phyloP scores from a whole-genome alignment of 1,284 basidiomycete species.

The Ganoderma lucidum region DNA sequence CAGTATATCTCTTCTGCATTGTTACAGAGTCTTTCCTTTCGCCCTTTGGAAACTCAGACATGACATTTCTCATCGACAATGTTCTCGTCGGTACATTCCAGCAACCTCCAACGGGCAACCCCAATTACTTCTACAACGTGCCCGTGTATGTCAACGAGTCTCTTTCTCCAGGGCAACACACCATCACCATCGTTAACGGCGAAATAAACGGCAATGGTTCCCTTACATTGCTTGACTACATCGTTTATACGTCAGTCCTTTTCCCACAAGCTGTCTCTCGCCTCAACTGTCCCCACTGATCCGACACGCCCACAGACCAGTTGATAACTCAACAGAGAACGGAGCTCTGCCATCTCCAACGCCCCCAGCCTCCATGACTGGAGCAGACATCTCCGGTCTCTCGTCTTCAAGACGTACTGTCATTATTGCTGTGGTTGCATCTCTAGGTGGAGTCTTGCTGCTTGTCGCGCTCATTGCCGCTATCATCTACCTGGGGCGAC shows the following conservation, averaged over 20 bases:
- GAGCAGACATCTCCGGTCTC: not conserved
- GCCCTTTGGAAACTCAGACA: slow-evolving; percentile 42
- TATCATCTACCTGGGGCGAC: slow-evolving; percentile 23
- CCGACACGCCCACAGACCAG: slow-evolving; percentile 19
- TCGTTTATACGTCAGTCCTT: slow-evolving; percentile 35
- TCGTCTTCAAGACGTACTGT: slow-evolving; percentile 26
- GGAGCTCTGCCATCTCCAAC: slow-evolving; percentile 1
- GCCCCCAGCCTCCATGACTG: slow-evolving; percentile 3
- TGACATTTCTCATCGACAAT: slow-evolving; percentile 48
- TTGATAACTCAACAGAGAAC: slow-evolving; percentile 6
- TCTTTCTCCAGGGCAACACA: slow-evolving; percentile 34
- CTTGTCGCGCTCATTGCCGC: slow-evolving; percentile 16
- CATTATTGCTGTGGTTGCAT: slow-evolving; percentile 27
- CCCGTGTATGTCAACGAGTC: slow-evolving; percentile 43
- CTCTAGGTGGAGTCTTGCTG: slow-evolving; percentile 22
- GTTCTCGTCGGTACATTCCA: slow-evolving; percentile 39
- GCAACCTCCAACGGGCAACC: slow-evolving; percentile 21
- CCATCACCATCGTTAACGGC: slow-evolving; percentile 32
- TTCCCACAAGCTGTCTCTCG: slow-evolving; percentile 9
- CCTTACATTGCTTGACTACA: slow-evolving; percentile 34
- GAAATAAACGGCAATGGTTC: slow-evolving; percentile 20
- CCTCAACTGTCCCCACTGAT: slow-evolving; percentile 2
- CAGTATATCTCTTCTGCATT: slow-evolving; percentile 44
- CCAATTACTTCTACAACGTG: slow-evolving; percentile 40
- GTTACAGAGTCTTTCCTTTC: slow-evolving; percentile 35